Percentiles rank a stretch among this genome's conserved stretches.
phyloP scores from a whole-genome alignment of 2,329 filamentous ascomycete genomes.

The Capronia americana region DNA sequence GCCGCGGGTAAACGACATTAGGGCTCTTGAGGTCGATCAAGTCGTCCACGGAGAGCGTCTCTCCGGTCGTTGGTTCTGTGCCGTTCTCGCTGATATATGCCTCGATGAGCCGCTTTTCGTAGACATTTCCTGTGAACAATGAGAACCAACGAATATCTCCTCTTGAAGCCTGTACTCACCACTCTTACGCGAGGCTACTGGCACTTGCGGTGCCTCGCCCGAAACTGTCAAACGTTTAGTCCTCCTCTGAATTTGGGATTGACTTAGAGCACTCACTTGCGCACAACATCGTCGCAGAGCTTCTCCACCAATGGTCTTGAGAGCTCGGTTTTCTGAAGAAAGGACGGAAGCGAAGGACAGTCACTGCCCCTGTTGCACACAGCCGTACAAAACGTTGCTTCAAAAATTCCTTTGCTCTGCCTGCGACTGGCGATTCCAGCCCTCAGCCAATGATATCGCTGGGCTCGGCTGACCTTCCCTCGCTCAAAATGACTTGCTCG shows the following conservation, averaged over 20 bases:
- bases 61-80: conserved; percentile 87
- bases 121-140: conserved; percentile 72
- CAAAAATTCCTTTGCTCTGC: conserved; percentile 11
- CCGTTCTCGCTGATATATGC: conserved; percentile 92
- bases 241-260: neutral
- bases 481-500: neutral
- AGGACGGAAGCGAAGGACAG: neutral
- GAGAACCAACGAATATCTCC: conserved; percentile 40
- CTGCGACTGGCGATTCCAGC: conserved; percentile 2
- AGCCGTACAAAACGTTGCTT: neutral
- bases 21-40: conserved; percentile 85
- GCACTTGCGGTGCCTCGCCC: conserved; percentile 92
- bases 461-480: neutral
- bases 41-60: conserved; percentile 82
- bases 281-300: conserved; percentile 33
- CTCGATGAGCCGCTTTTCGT: conserved; percentile 93
- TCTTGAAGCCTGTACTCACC: conserved; percentile 63
- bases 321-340: neutral
- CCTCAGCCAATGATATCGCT: conserved; percentile 13
- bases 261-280: conserved; percentile 31
- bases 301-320: neutral
- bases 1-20: conserved; percentile 83
- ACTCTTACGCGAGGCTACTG: conserved; percentile 93
- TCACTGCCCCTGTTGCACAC: neutral
- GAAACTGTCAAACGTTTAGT: conserved; percentile 69